phyloP scores from a whole-genome alignment of 1,284 basidiomycete species.

The Boletellus deceptivus region DNA sequence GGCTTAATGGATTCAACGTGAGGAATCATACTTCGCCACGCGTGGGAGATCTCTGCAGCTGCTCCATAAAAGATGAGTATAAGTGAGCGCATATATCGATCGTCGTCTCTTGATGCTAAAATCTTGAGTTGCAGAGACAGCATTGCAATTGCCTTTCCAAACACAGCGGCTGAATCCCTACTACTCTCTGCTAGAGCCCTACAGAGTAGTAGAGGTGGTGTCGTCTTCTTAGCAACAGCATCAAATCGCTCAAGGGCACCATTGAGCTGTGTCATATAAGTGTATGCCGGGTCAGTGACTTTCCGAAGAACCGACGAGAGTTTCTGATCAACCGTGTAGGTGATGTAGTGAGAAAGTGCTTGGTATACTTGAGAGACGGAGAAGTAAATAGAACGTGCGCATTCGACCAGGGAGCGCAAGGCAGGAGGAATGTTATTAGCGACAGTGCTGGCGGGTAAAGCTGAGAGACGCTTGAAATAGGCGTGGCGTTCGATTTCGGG shows the following conservation, averaged over 20 bases:
- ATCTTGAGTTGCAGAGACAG: constrained; percentile 81
- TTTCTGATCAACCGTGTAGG: constrained; percentile 85
- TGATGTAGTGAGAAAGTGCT: constrained; percentile 85
- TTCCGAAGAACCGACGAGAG: constrained; percentile 79
- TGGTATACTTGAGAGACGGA: constrained; percentile 91
- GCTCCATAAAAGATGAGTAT: constrained; percentile 89
- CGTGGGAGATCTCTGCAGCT: constrained; percentile 82
- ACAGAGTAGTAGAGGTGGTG: constrained; percentile 74
- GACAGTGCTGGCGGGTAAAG: constrained; percentile 60
- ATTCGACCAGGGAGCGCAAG: constrained; percentile 78
- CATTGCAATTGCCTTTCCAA: constrained; percentile 85
- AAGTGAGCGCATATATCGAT: constrained; percentile 86
- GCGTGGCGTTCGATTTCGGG: constrained; percentile 84
- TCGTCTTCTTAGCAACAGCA: constrained; percentile 66
- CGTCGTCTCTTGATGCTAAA: constrained; percentile 74
- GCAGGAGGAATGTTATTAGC: constrained; percentile 72
- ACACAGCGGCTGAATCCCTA: constrained; percentile 82
- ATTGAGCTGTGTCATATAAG: constrained; percentile 84
- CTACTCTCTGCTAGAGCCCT: constrained; percentile 81
- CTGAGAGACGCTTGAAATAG: constrained; percentile 88
- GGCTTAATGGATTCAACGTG: constrained; percentile 72
- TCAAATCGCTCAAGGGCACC: constrained; percentile 93
- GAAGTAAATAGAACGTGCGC: constrained; percentile 89
- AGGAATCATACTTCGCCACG: constrained; percentile 81
- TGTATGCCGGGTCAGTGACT: constrained; percentile 82